Base-by-base conservation (phyloP, 108 stramenopile genomes). In the Pseudonitzschia delicatissima region DNA sequence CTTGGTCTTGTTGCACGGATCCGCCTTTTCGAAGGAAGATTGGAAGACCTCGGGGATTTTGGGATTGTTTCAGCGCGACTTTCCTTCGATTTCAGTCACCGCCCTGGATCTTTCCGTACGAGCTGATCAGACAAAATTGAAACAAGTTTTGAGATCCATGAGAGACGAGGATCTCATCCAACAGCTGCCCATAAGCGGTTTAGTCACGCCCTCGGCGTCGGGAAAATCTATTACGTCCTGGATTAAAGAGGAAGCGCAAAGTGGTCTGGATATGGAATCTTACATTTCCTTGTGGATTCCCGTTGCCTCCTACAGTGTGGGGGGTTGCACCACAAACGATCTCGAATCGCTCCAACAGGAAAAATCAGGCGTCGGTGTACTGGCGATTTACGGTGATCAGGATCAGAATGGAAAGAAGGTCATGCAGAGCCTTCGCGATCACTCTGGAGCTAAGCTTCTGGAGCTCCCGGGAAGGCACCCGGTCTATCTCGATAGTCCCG, bases 191-290 rank as follows among this genome's bases (percentile, higher is more conserved):
- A 26, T 67, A 3, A 36, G 68, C 4, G 76, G 71, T 12, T 52
- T 93, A 25, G 75, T 93, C 1, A 85, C 91, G 5, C 91, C 91
- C 23, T 88, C 87, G 29, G 88, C 88, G 17, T 88, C 87, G 5
- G 91, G 91, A 3, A 70, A 78, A n/a, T 57, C 83, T 23, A 73
- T 93, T 13, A 62, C 80, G 0, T 73, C 55, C 39, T 79, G 78
- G 79, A 53, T 86, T n/a, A 25, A 29, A 58, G 28, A n/a, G 17
- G 31, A 12, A 51, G 23, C 57, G 13, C n/a, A 39, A 39, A 39
- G 37, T 11, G 11, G 37, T 8, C 8, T 11, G 20, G 7, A 8
- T 23, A 48, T 23, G 20, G 20, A 48, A 12, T 73, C 69, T 11
- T 62, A n/a, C n/a, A n/a, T 88, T 35, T 59, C 71, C 8, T 42